Base-by-base conservation (phyloP, 2,329 filamentous ascomycete species). In the Sporothrix mexicana region DNA sequence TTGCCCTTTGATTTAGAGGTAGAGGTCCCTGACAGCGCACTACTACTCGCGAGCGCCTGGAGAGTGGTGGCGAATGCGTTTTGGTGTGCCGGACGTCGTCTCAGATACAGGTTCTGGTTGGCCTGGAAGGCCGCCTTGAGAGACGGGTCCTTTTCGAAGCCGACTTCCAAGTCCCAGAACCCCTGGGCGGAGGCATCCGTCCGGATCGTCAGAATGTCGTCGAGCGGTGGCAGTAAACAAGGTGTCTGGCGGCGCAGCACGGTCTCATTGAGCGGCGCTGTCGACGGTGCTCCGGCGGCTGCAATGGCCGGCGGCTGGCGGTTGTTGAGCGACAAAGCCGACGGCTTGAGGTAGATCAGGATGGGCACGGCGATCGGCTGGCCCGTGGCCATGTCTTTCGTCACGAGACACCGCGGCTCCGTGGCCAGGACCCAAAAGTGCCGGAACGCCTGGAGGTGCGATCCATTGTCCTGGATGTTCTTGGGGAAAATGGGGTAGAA, bases 361-460 rank as follows among this genome's bases (percentile, higher is more conserved):
- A 97, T 85, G 0, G 93, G 90, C 1, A 95, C 87, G 8, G 90
- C 88, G 67, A 97, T 88, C 0, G 95, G 92, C 59, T 94, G 90
- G 55, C 92, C 90, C 0, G 93, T 97, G 73, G 96, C 91, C 2
- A 96, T 88, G 77, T 99, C 96, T 74, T 95, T 93, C 20, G 93
- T 89, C 0, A 99, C 89, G 0, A 99, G 87, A 79, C 95, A 98
- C 69, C 97, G 89, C 10, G 94, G 90, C 78, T 99, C 96, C 0
- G 93, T 92, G 1, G 96, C 96, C 3, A 99, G 86, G 12, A 97
- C 95, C 96, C 96, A 99, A 79, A 99, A 93, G 81, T 99, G 95
- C 5, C 97, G 90, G 83, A 99, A 96, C 3, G 97, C 96, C 83
- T 99, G 96, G 6, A 99, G 86, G 78, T 99, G 96, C 12, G 94